Conservation (phyloP, 768 basidiomycete genomes). For the Termitomyces sp. region DNA sequence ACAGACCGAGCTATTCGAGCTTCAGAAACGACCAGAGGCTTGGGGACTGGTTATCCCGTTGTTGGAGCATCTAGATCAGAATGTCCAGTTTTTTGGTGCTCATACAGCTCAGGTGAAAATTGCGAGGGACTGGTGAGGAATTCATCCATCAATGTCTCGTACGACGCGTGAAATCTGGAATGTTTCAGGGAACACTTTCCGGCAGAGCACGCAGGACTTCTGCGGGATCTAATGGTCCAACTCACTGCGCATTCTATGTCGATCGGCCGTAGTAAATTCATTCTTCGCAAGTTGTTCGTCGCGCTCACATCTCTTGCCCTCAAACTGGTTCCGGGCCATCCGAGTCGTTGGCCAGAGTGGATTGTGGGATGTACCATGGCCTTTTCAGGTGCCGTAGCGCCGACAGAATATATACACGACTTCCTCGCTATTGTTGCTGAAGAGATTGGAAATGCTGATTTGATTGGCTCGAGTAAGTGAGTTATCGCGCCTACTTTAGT, state of each 20-base stretch:
- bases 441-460: constrained; percentile 73
- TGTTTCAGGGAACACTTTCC: constrained; percentile 66
- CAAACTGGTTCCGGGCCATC: constrained; percentile 57
- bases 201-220: constrained; percentile 46
- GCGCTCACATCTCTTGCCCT: constrained; percentile 77
- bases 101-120: constrained; percentile 95
- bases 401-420: constrained; percentile 61
- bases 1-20: constrained; percentile 72
- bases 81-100: constrained; percentile 93
- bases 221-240: constrained; percentile 67
- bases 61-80: constrained; percentile 65
- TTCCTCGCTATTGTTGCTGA: constrained; percentile 84
- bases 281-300: constrained; percentile 84
- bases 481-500: constrained; percentile 22
- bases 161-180: background rate
- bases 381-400: constrained; percentile 57
- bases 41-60: constrained; percentile 85
- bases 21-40: constrained; percentile 73
- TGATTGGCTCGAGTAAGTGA: constrained; percentile 71
- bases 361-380: constrained; percentile 59
- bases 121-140: constrained; percentile 79
- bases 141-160: background rate
- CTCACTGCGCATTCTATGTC: constrained; percentile 65
- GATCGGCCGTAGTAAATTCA: constrained; percentile 59
- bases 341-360: constrained; percentile 74